Base-by-base conservation (phyloP, 495 filamentous ascomycete species). In the Penicillium flavigenum region DNA sequence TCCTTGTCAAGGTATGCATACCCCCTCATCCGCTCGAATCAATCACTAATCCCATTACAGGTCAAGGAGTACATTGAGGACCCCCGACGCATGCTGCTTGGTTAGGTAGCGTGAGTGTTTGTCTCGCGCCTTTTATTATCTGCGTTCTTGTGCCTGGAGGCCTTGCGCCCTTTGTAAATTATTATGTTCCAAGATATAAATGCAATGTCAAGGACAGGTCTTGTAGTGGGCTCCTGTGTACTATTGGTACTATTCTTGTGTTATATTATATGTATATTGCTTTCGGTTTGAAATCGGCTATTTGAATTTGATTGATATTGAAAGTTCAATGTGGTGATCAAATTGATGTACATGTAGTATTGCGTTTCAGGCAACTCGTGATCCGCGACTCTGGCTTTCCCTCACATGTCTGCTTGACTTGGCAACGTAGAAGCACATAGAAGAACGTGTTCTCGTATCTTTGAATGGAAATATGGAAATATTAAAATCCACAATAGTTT, bases 31-130 rank as follows among this genome's bases (percentile, higher is more conserved):
- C 24, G 31, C 10, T 19, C 9, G 0, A 22, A 12, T 57, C 26
- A 27, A 17, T 11, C n/a, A 48, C 68, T 67, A 48, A 69, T 52
- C 54, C 46, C 27, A 41, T 61, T 42, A 7, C 43, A 83, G 79
- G 72, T 97, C 67, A 96, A 96, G 82, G 89, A 98, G 70, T 98
- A 92, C 73, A 98, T 98, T 65, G 94, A 98, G 77, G 95, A 98
- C 69, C 94, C 94, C 9, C 79, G 91, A 38, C 87, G 87, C 63
- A 97, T 98, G 94, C 81, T 98, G 11, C 74, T 96, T 31, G 81
- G 76, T 36, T 83, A 73, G 70, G 59, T 54, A 32, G 47, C 49
- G 27, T 22, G 19, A 46, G 27, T 17, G 16, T 24, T 12, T n/a
- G 10, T 61, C 24, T 16, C 27, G 34, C 31, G 34, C 26, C 41